Evolutionary conservation across 139 green algal species (phyloP).

Genomic region (Coelastrella sp.): DNA sequence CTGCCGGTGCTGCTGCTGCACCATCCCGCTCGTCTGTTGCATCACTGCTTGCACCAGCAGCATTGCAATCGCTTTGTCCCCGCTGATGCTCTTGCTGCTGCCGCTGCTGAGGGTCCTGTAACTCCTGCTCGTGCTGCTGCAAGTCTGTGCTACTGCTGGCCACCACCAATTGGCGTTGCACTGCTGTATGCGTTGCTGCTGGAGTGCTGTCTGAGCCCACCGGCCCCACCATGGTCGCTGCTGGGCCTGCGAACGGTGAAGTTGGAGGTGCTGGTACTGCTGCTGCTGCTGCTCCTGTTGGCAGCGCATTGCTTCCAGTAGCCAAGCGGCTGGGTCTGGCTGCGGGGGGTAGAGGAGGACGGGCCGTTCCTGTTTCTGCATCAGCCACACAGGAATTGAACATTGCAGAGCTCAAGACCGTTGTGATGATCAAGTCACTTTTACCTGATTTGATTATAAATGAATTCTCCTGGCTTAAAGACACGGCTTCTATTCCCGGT

Average conservation of each 20-base stretch:
- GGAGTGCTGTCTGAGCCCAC: background rate
- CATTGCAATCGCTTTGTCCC: background rate
- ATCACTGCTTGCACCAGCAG: background rate
- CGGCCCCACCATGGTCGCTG: constrained; percentile 19
- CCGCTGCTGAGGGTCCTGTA: constrained; percentile 3
- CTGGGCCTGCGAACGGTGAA: constrained; percentile 15
- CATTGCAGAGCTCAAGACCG: too few species aligned
- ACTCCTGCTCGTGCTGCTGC: constrained; percentile 16
- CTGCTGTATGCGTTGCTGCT: background rate
- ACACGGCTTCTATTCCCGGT: too few species aligned
- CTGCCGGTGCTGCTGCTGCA: background rate
- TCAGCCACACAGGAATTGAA: too few species aligned
- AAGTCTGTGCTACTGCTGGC: constrained; percentile 11
- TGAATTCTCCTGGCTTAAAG: too few species aligned
- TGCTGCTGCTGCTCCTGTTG: background rate
- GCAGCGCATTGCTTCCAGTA: background rate
- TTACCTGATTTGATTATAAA: too few species aligned
- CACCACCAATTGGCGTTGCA: background rate
- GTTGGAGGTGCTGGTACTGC: background rate
- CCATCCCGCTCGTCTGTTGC: background rate
- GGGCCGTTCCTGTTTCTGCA: constrained; percentile 27
- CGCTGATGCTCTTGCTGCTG: background rate
- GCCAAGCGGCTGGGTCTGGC: constrained; percentile 11
- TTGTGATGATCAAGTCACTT: too few species aligned
- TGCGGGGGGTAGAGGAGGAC: constrained; percentile 25